These are phyloP conservation scores for Vitis amurensis DNA, from an alignment of 164 flowering plant species.

Conservation along the genomic window DNA sequence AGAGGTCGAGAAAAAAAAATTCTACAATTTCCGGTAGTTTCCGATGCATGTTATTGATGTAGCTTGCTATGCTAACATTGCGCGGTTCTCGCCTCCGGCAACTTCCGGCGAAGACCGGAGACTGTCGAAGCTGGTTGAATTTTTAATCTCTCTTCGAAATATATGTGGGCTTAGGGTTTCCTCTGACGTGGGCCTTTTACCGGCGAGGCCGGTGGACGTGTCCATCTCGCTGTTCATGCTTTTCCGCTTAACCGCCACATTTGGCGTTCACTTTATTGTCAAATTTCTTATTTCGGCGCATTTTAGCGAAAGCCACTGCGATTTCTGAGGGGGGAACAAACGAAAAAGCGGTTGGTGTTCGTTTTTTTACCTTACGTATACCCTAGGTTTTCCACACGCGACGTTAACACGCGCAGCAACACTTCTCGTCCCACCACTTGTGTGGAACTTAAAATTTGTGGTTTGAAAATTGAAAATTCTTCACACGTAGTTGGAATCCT, in stretches of 20 bases:
- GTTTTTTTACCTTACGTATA: constrained; percentile 4
- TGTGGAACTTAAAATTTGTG: neutral
- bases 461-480: too few relatives aligned
- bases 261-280: neutral
- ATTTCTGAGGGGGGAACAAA: neutral
- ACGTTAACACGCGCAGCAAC: neutral
- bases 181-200: neutral
- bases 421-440: neutral
- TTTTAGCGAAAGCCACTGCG: neutral
- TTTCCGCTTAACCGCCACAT: neutral
- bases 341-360: constrained; percentile 20
- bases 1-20: too few relatives aligned
- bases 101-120: neutral
- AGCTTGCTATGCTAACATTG: too few relatives aligned
- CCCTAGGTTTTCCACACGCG: neutral
- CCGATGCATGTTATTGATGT: too few relatives aligned
- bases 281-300: neutral
- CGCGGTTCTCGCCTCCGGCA: neutral
- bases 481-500: too few relatives aligned
- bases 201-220: neutral
- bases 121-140: neutral
- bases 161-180: neutral
- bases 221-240: neutral
- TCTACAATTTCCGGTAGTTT: too few relatives aligned
- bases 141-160: neutral